Base-by-base conservation (phyloP, 805 yeast species). In the Lipomyces kockii region DNA sequence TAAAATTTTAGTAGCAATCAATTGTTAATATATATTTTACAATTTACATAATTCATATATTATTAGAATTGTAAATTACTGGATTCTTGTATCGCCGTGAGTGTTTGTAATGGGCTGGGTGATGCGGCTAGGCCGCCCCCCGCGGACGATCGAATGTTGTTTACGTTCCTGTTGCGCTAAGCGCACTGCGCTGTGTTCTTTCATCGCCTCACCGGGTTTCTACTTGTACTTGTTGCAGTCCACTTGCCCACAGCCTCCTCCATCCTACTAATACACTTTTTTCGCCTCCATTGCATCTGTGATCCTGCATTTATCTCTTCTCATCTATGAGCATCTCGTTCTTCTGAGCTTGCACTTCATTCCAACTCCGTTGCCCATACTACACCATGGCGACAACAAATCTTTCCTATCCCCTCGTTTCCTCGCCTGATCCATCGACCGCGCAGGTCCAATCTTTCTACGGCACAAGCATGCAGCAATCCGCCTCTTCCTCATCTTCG, bases 341-440 rank as follows among this genome's bases (percentile, higher is more conserved):
- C 22, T 53, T 32, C 32, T 32, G n/a, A 53, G n/a, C 2, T 20
- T 32, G 35, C 35, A 6, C 49, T 43, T 43, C 12, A 8, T 43
- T 6, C 20, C 20, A 43, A n/a, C 20, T 43, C 49, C 22, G 20
- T 43, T 17, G 8, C 12, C 32, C 27, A 22, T 52, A 14, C 27
- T 1, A 11, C 22, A 25, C n/a, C 37, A 56, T 56, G 59, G 43
- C 59, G 17, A 37, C 59, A 7, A 37, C 59, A 56, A 56, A 56
- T 22, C 17, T 22, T 9, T 34, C 32, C 59, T 56, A 32, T 43
- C 59, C 59, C 43, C 67, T 60, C 3, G 58, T 54, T 53, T 63
- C 58, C 60, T 55, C 67, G 25, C 57, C 67, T 49, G 64, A 64
- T 39, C 58, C 63, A 43, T 34, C 60, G 5, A 43, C 49, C 22